phyloP scores from a whole-genome alignment of 177 flowering plant species.

The Telopea speciosissima region DNA sequence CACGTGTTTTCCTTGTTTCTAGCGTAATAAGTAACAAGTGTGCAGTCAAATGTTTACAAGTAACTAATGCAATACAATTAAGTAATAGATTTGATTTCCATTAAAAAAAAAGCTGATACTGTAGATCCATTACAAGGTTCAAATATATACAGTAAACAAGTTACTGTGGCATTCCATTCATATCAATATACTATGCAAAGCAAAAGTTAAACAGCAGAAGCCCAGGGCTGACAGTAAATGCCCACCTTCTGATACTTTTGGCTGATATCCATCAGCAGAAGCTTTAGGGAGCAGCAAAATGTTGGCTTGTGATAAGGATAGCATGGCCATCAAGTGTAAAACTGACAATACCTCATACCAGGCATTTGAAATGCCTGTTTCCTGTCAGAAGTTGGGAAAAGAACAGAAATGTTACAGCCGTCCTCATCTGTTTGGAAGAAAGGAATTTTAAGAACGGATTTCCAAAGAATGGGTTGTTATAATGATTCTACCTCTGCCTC shows the following conservation, averaged over 20 bases:
- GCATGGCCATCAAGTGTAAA: slow-evolving; percentile 87
- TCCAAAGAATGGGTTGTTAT: neutral
- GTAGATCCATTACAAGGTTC: neutral
- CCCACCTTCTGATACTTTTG: slow-evolving; percentile 91
- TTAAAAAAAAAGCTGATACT: neutral
- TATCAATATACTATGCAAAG: neutral
- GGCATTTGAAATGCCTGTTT: slow-evolving; percentile 72
- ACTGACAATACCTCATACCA: slow-evolving; percentile 96
- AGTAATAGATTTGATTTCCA: neutral
- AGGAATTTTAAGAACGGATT: neutral
- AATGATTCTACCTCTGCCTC: slow-evolving; percentile 59
- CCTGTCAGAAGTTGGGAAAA: slow-evolving; percentile 43
- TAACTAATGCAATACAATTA: neutral
- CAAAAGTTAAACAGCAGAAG: neutral
- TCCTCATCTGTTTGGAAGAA: neutral
- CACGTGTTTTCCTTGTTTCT: neutral
- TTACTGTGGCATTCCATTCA: neutral
- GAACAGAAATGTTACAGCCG: slow-evolving; percentile 11
- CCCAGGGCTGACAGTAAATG: slow-evolving; percentile 1
- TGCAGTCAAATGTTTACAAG: neutral
- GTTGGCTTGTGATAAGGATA: slow-evolving; percentile 81
- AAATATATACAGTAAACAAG: neutral
- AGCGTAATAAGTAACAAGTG: neutral
- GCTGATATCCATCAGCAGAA: slow-evolving; percentile 76
- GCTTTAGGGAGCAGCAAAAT: slow-evolving; percentile 77